These are phyloP conservation scores for Agrostemma githago DNA, from an alignment of 148 eudicot species.

Conservation along the genomic window DNA sequence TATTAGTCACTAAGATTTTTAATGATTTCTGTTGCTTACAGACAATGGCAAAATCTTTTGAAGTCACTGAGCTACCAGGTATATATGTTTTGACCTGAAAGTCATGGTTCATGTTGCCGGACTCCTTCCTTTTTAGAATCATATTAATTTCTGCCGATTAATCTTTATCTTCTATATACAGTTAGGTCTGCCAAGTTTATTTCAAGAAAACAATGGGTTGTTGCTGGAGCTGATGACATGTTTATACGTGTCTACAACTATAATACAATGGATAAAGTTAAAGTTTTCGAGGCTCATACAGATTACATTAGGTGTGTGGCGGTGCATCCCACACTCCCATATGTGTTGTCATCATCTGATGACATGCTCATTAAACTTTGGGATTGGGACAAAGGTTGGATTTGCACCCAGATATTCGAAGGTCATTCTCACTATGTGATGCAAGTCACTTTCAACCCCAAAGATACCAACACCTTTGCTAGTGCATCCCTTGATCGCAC, in stretches of 20 bases:
- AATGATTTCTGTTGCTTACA: constrained; percentile 17
- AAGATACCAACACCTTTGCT: constrained; percentile 88
- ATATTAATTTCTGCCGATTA: background rate
- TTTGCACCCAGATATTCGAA: constrained; percentile 85
- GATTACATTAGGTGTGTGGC: constrained; percentile 93
- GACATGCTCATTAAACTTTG: constrained; percentile 99
- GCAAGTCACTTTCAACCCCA: constrained; percentile 93
- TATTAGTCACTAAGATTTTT: constrained; percentile 9
- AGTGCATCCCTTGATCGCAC: constrained; percentile 97
- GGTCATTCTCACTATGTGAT: constrained; percentile 92
- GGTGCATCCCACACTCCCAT: constrained; percentile 92
- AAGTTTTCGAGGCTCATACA: constrained; percentile 90
- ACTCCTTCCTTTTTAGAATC: background rate
- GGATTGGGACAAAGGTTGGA: constrained; percentile 98
- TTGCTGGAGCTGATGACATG: constrained; percentile 98
- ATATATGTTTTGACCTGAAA: background rate
- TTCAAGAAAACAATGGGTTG: constrained; percentile 90
- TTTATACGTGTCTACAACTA: constrained; percentile 80
- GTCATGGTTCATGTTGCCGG: background rate
- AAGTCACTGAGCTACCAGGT: constrained; percentile 54
- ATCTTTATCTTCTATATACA: constrained; percentile 28
- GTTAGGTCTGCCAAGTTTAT: constrained; percentile 88
- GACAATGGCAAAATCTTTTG: constrained; percentile 61
- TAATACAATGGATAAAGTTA: constrained; percentile 83
- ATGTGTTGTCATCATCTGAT: constrained; percentile 89